phyloP scores from a whole-genome alignment of 352 stramenopile species.

The Pythium folliculosum region DNA sequence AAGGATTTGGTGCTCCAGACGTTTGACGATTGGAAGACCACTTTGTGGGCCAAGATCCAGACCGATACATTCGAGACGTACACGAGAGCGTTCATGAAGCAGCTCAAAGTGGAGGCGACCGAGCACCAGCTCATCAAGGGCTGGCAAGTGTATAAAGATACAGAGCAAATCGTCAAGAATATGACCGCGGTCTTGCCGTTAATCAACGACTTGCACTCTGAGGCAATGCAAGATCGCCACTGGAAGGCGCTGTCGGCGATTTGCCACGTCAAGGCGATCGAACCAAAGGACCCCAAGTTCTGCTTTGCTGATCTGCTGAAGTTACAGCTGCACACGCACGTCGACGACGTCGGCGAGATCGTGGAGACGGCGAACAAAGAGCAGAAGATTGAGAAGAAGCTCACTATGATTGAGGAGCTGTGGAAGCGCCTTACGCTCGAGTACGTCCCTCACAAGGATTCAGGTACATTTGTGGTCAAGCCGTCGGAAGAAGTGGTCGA shows the following conservation, averaged over 20 bases:
- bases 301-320: constrained; percentile 84
- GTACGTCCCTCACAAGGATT: constrained; percentile 88
- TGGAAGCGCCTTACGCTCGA: constrained; percentile 83
- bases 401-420: constrained; percentile 87
- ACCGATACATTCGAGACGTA: constrained; percentile 80
- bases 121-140: constrained; percentile 86
- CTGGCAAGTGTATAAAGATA: constrained; percentile 89
- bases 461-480: constrained; percentile 84
- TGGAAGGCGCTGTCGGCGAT: constrained; percentile 89
- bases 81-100: constrained; percentile 82
- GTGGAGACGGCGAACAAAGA: constrained; percentile 89
- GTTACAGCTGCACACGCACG: constrained; percentile 78
- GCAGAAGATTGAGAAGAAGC: constrained; percentile 90
- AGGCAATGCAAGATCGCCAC: constrained; percentile 94
- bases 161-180: constrained; percentile 86
- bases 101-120: constrained; percentile 79
- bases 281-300: constrained; percentile 83
- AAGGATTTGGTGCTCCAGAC: constrained; percentile 81
- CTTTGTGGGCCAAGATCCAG: constrained; percentile 80
- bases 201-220: constrained; percentile 95
- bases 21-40: constrained; percentile 87
- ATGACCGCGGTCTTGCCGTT: constrained; percentile 85
- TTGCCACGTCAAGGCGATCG: constrained; percentile 87
- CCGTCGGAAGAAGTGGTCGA: constrained; percentile 86
- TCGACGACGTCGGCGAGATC: constrained; percentile 87